Evolutionary conservation across 768 basidiomycete species (phyloP), one percentile per base, ranked within the genome.

Genomic region (Dictyophora rubrovolvata): DNA sequence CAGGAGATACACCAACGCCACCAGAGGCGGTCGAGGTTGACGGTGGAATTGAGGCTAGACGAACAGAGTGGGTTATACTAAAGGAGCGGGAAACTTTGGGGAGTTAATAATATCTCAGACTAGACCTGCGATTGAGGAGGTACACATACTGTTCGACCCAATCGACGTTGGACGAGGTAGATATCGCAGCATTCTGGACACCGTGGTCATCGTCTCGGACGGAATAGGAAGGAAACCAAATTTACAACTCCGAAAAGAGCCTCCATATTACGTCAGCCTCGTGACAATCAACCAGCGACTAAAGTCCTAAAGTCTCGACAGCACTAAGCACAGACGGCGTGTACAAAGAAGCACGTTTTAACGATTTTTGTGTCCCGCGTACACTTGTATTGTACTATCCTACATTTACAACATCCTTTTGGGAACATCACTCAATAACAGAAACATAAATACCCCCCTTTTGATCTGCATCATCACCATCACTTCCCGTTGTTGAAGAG

Each of bases 11-110:
- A 20, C 57, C 57, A 35, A 59, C 57, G 17, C 48, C 57, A 51
- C 57, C 62, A 54, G 72, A 74, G 1, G 77, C 71, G 17, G 79
- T 73, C 12, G 72, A 73, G 48, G 77, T 2, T 28, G 28, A 28
- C 28, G 28, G 28, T 2, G 2, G 2, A 28, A 28, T 73, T 14
- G 80, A 70, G 50, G 73, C 68, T 16, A 73, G 69, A 21, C 69
- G 63, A 33, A 72, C 62, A 52, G 70, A 62, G 36, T 10, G 49
- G n/a, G 49, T 52, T 7, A 48, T 18, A n/a, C 14, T 42, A n/a
- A 42, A 42, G 10, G 42, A 42, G 42, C 42, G 42, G 42, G n/a
- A 12, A 5, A n/a, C 42, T 42, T 42, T 42, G 14, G 10, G n/a
- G 10, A 12, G n/a, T 5, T 2, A 12, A 5, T 42, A 42, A 42